These are phyloP conservation scores for Cyberlindnera euphorbiae DNA, from an alignment of 805 yeast species.

Conservation along the genomic window DNA sequence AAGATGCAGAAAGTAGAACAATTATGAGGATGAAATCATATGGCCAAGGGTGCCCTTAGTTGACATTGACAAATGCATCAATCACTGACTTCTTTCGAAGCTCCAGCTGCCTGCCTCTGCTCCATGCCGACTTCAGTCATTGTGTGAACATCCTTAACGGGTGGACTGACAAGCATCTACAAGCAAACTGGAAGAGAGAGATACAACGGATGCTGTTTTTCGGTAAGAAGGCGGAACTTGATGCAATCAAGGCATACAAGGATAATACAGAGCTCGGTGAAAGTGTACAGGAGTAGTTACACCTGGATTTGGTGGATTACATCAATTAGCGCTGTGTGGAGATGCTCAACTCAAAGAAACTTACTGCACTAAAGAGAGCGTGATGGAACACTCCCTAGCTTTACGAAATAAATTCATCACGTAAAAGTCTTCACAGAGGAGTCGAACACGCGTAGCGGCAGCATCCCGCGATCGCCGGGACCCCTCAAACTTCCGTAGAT, in stretches of 20 bases:
- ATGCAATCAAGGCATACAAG: constrained; percentile 25
- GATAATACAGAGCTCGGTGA: no score
- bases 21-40: not conserved
- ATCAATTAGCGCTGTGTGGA: constrained; percentile 6
- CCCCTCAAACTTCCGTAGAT: no score
- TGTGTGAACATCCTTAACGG: constrained; percentile 22
- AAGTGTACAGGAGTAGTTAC: not conserved
- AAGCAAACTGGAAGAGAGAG: constrained; percentile 33
- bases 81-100: constrained; percentile 17
- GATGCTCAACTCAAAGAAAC: no score
- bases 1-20: not conserved
- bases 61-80: constrained; percentile 17
- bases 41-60: constrained; percentile 8
- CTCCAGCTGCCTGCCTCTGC: constrained; percentile 18
- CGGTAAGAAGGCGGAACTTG: constrained; percentile 59
- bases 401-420: no score
- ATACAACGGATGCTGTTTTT: constrained; percentile 53
- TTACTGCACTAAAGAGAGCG: no score
- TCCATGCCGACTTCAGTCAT: constrained; percentile 26
- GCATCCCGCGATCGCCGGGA: no score
- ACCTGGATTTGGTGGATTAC: constrained; percentile 4
- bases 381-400: no score
- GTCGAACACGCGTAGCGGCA: no score
- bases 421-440: no score
- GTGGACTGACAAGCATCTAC: constrained; percentile 3